These are phyloP conservation scores for Castanea mollissima DNA, from an alignment of 306 rosid species.

Conservation along the genomic window DNA sequence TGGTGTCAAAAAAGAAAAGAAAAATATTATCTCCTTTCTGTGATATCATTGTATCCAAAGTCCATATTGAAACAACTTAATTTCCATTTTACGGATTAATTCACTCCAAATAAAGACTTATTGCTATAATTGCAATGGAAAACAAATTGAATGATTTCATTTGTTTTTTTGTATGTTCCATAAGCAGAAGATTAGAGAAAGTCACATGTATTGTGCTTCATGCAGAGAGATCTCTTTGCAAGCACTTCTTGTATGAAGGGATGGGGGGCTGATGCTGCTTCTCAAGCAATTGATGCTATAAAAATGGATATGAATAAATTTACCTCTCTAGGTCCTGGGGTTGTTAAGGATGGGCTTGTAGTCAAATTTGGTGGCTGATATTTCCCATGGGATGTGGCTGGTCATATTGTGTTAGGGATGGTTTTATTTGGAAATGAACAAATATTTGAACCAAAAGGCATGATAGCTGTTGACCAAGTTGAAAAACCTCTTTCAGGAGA, in stretches of 20 bases:
- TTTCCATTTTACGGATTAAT: conserved; percentile 1
- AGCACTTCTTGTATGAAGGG: conserved; percentile 30
- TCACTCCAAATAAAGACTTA: conserved; percentile 1
- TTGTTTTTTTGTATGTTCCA: conserved; percentile 13
- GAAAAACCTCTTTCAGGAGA: conserved; percentile 61
- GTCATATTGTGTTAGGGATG: conserved; percentile 30
- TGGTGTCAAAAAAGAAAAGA: neutral
- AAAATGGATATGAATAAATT: conserved; percentile 34
- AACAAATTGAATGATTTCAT: conserved; percentile 20
- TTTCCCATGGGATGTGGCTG: conserved; percentile 36
- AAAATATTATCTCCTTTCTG: conserved; percentile 8
- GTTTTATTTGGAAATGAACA: conserved; percentile 30
- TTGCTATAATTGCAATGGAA: conserved; percentile 15
- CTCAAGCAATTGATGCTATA: conserved; percentile 24
- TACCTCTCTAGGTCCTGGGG: conserved; percentile 23
- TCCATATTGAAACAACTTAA: conserved; percentile 8
- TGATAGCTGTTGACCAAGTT: conserved; percentile 40
- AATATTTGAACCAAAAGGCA: conserved; percentile 27
- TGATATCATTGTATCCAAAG: conserved; percentile 14
- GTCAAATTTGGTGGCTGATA: conserved; percentile 25
- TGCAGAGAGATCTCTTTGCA: conserved; percentile 27
- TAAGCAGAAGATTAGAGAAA: conserved; percentile 21
- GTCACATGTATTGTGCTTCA: conserved; percentile 26
- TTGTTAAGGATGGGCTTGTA: conserved; percentile 29
- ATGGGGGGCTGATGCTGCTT: conserved; percentile 30